Evolutionary conservation across 768 basidiomycete species (phyloP).

Genomic region (Phylloporus scabripes): DNA sequence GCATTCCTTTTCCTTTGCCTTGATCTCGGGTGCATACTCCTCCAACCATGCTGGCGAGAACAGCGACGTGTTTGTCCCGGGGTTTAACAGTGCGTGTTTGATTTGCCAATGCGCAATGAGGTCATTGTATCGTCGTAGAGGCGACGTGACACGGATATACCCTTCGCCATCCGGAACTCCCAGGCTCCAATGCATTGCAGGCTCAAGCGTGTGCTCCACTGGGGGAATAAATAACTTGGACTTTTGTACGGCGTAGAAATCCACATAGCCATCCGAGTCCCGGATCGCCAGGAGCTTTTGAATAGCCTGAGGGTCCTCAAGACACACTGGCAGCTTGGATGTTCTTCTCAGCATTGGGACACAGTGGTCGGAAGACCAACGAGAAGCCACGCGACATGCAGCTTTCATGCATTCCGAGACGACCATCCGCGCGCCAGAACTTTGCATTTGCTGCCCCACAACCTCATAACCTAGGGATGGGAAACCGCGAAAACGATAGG

Average conservation of each 20-base stretch:
- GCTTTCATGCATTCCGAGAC: constrained; percentile 82
- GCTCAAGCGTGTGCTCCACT: constrained; percentile 45
- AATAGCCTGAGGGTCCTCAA: constrained; percentile 30
- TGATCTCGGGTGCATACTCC: constrained; percentile 36
- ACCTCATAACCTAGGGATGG: constrained; percentile 48
- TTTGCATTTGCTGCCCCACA: constrained; percentile 12
- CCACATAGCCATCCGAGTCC: constrained; percentile 40
- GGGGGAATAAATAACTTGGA: constrained; percentile 31
- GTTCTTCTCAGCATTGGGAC: constrained; percentile 63
- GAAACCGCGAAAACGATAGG: constrained; percentile 42
- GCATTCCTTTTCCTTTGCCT: constrained; percentile 31
- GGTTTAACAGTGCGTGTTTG: constrained; percentile 60
- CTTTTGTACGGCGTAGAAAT: constrained; percentile 32
- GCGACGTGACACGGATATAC: constrained; percentile 80
- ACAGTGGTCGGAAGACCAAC: constrained; percentile 53
- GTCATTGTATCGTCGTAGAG: constrained; percentile 81
- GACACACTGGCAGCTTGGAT: constrained; percentile 29
- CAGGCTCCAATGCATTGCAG: constrained; percentile 61
- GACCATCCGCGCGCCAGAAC: constrained; percentile 45
- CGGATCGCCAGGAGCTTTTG: constrained; percentile 47
- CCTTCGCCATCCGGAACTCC: constrained; percentile 72
- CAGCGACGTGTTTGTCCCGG: constrained; percentile 30
- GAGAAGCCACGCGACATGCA: constrained; percentile 70
- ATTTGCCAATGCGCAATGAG: constrained; percentile 90
- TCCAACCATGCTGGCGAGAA: constrained; percentile 46